Evolutionary conservation across 2,329 filamentous ascomycete species (phyloP).

Genomic region (Nannizziopsis barbatae): DNA sequence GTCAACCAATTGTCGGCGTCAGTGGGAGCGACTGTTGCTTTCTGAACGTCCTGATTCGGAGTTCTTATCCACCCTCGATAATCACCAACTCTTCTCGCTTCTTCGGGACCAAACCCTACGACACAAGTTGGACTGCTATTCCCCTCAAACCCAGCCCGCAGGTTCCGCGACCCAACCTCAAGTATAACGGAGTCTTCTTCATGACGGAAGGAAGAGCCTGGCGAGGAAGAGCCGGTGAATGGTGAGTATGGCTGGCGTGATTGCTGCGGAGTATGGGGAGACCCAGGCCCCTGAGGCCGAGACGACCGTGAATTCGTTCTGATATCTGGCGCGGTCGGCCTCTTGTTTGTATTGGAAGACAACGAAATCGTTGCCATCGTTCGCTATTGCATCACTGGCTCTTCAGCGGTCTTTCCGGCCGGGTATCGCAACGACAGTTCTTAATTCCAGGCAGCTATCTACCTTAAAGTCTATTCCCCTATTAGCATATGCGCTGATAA

Average conservation of each 20-base stretch:
- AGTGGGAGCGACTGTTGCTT: constrained; percentile 17
- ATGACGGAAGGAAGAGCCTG: constrained; percentile 47
- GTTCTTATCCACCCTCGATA: constrained; percentile 58
- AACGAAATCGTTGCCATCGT: constrained; percentile 18
- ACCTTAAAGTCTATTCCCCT: too few species aligned
- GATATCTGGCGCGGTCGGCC: constrained; percentile 17
- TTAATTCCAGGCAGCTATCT: too few species aligned
- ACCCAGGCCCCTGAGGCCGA: constrained; percentile 18
- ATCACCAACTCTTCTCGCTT: constrained; percentile 68
- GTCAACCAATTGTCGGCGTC: constrained; percentile 36
- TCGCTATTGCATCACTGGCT: not conserved
- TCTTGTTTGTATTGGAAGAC: constrained; percentile 20
- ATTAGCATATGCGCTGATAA: too few species aligned
- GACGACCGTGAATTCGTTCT: constrained; percentile 24
- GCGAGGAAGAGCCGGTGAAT: constrained; percentile 46
- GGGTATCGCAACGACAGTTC: too few species aligned
- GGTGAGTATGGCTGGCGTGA: constrained; percentile 43
- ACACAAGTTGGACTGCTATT: constrained; percentile 63
- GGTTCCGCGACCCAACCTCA: constrained; percentile 66
- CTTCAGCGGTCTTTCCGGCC: too few species aligned
- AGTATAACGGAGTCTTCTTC: constrained; percentile 80
- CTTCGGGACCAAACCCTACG: constrained; percentile 61
- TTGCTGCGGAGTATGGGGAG: constrained; percentile 50
- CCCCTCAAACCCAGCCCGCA: constrained; percentile 77
- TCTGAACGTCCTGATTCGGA: constrained; percentile 39